Base-by-base conservation (phyloP, 2,329 filamentous ascomycete genomes). In the Verticillium tricorpus region DNA sequence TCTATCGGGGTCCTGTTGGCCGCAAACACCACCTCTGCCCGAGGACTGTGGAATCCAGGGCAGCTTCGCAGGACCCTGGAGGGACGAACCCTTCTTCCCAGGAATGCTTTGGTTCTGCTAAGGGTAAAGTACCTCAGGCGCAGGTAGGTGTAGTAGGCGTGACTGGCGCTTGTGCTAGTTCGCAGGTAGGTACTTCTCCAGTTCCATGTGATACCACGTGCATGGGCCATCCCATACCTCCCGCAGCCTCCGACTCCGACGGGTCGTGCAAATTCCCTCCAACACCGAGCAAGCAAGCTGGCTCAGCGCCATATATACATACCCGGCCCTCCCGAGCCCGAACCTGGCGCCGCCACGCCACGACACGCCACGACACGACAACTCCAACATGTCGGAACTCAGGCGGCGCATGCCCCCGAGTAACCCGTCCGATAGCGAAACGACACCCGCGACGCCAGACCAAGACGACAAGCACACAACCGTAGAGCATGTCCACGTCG, bases 401-500 rank as follows among this genome's bases (percentile, higher is more conserved):
- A 50, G 63, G 56, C 62, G 64, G 63, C 65, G 65, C 28, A 56
- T 74, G 37, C 65, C 72, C 17, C 65, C 71, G 11, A n/a, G 45
- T 11, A n/a, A 52, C 11, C 45, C 58, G n/a, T 62, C 62, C 25
- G 67, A 66, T 1, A 68, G 63, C 61, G 66, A 67, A 28, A 15
- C 34, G 34, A 22, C 34, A 31, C 34, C 58, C 19, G 54, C 64
- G 8, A 19, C 45, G 45, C 65, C 66, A 9, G 59, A 54, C 9
- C 71, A 70, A 63, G 74, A 76, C 28, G 72, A 74, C 58, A 76
- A 72, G 67, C 40, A 58, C 56, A 71, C 77, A 15, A 69, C 67
- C 34, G 70, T 67, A 50, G 70, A 75, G 22, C 75, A 77, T 60
- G 72, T 81, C 60, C 78, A 80, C 62, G 72, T 82, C 52, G 72